Evolutionary conservation across 2,329 filamentous ascomycete species (phyloP), one percentile per base, ranked within the genome.

Genomic region (Fusarium hostae): DNA sequence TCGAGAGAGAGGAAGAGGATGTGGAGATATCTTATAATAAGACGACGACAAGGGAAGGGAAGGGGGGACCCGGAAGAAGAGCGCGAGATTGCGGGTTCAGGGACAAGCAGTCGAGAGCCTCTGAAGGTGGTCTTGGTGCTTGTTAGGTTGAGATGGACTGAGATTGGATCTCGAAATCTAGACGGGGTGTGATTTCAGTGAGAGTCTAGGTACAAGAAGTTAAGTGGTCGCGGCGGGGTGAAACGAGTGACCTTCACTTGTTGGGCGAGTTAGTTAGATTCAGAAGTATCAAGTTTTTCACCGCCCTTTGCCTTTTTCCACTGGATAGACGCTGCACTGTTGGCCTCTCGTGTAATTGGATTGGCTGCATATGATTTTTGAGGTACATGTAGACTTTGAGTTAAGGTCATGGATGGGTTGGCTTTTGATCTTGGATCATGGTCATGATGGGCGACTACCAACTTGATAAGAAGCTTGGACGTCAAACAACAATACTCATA

Each of bases 11-110:
- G 54, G 45, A 63, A 63, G 60, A 58, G 65, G 56, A 70, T 54
- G 63, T 68, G 58, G 55, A 73, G 70, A 69, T 60, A 59, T 51
- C 61, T 60, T 59, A 66, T 67, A 71, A 64, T 58, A 73, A 58
- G 65, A 43, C 59, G 51, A 71, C 35, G 39, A 56, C 56, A 55
- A 63, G 50, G 57, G 37, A 57, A 60, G 54, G 56, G 47, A 58
- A 50, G 71, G 57, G 69, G 72, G 63, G 58, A 44, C 55, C 61
- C 65, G 71, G 73, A 66, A 66, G 71, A 69, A 63, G 63, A 59
- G 61, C 64, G 73, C 60, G 68, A 73, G 71, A 76, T 75, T 76
- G 63, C 65, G 74, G 71, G 63, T 73, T 73, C 57, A 64, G 22
- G 30, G 57, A 66, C 64, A 54, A 22, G 37, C 15, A 57, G 30